A percentile compares a stretch with the other conserved stretches of the same genome.
These are phyloP conservation scores for Rhodocollybia butyracea DNA, from an alignment of 768 basidiomycete genomes.

Conservation along the genomic window DNA sequence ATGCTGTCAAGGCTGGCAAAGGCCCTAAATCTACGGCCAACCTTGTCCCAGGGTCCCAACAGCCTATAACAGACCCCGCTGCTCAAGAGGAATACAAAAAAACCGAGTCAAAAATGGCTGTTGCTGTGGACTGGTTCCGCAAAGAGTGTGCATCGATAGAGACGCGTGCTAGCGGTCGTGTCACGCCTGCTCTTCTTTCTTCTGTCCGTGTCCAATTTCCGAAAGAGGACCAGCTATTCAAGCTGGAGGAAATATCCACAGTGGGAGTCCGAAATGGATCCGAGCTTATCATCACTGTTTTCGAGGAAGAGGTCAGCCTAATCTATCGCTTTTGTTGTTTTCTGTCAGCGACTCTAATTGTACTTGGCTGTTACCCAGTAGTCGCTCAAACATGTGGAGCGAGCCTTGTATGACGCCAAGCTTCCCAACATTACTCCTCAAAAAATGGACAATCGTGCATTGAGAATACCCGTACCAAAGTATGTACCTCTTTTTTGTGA, in stretches of 20 bases:
- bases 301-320: constrained; percentile 68
- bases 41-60: constrained; percentile 68
- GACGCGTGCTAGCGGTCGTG: constrained; percentile 69
- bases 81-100: constrained; percentile 60
- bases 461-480: constrained; percentile 82
- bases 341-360: background rate
- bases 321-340: background rate
- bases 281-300: constrained; percentile 68
- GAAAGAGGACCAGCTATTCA: constrained; percentile 32
- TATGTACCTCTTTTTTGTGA: constrained; percentile 24
- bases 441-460: constrained; percentile 62
- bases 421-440: constrained; percentile 76
- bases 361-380: constrained; percentile 32
- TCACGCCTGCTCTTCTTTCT: constrained; percentile 69
- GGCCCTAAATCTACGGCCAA: constrained; percentile 46
- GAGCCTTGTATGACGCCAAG: constrained; percentile 72
- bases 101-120: constrained; percentile 60
- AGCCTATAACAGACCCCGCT: constrained; percentile 49
- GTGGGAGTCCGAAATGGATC: constrained; percentile 80
- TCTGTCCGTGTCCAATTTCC: constrained; percentile 61
- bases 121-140: constrained; percentile 67
- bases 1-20: constrained; percentile 15
- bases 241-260: constrained; percentile 72
- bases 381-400: constrained; percentile 74
- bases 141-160: constrained; percentile 75